These are phyloP conservation scores for Coleophoma crateriformis DNA, from an alignment of 2,329 filamentous ascomycete species.

Conservation along the genomic window DNA sequence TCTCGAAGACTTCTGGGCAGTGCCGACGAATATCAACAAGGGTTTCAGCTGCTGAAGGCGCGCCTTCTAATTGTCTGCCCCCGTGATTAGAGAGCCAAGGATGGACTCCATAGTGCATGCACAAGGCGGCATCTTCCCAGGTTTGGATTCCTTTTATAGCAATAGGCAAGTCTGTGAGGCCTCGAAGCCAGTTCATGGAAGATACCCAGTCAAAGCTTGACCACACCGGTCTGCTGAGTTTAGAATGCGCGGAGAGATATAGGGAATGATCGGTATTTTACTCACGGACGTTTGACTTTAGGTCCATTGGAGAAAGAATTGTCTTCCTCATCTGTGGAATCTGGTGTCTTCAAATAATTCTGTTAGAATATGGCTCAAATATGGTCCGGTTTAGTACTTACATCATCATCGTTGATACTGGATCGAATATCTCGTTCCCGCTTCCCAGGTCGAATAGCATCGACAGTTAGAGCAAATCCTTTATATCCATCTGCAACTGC, in stretches of 20 bases:
- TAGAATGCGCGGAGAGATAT: not conserved
- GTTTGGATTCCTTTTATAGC: not conserved
- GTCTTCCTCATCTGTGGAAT: not conserved
- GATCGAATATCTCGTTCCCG: not conserved
- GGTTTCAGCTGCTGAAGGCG: constrained; percentile 51
- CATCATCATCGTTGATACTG: not conserved
- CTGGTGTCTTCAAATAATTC: not conserved
- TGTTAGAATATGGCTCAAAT: not conserved
- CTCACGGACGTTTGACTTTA: not conserved
- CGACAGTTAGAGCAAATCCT: not conserved
- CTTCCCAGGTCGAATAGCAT: not conserved
- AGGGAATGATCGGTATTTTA: not conserved
- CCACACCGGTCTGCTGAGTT: not conserved
- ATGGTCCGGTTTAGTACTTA: not conserved
- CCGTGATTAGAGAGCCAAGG: not conserved
- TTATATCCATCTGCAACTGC: not conserved
- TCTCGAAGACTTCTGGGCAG: constrained; percentile 12
- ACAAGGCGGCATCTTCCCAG: not conserved
- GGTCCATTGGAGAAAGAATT: not conserved
- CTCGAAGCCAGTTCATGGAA: not conserved
- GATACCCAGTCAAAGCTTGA: not conserved
- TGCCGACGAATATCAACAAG: constrained; percentile 47
- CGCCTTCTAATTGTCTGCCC: constrained; percentile 14
- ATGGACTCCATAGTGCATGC: not conserved
- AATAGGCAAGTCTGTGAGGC: not conserved